Percentiles rank a stretch among this genome's conserved stretches.
These are phyloP conservation scores for Cinnamomum chago DNA, from an alignment of 164 flowering plant genomes.

Conservation along the genomic window DNA sequence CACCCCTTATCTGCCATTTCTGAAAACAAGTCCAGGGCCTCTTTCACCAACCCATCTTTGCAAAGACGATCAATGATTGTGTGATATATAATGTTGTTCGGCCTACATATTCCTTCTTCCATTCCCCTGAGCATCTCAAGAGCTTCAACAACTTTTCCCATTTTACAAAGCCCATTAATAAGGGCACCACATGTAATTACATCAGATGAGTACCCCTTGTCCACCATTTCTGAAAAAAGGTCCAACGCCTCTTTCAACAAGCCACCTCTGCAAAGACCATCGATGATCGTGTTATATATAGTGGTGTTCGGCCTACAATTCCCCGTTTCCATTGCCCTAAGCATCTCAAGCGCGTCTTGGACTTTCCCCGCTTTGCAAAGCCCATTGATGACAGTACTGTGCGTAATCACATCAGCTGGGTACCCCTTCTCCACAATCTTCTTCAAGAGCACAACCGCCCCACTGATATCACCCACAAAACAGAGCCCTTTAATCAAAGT, in stretches of 20 bases:
- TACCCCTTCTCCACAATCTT: background rate
- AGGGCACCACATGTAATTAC: background rate
- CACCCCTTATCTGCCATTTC: slow-evolving; percentile 9
- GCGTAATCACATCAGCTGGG: background rate
- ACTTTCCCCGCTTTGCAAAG: background rate
- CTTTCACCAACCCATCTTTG: slow-evolving; percentile 14
- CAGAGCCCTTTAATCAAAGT: slow-evolving; percentile 14
- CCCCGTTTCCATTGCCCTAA: background rate
- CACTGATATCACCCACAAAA: background rate
- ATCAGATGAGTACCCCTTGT: background rate
- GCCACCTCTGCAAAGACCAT: background rate
- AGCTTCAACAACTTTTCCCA: background rate
- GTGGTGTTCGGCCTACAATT: background rate
- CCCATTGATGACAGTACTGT: slow-evolving; percentile 1
- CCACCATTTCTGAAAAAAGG: background rate
- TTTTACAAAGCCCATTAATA: slow-evolving; percentile 1
- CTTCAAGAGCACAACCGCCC: background rate
- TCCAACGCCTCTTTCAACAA: slow-evolving; percentile 1
- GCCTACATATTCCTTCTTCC: background rate
- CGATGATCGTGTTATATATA: background rate
- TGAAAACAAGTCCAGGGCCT: slow-evolving; percentile 14
- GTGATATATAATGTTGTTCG: background rate
- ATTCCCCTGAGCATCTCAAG: background rate
- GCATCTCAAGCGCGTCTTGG: background rate
- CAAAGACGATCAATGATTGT: slow-evolving; percentile 14